phyloP scores from a whole-genome alignment of 257 asterid genomes.

The Fraxinus quadrangulata region DNA sequence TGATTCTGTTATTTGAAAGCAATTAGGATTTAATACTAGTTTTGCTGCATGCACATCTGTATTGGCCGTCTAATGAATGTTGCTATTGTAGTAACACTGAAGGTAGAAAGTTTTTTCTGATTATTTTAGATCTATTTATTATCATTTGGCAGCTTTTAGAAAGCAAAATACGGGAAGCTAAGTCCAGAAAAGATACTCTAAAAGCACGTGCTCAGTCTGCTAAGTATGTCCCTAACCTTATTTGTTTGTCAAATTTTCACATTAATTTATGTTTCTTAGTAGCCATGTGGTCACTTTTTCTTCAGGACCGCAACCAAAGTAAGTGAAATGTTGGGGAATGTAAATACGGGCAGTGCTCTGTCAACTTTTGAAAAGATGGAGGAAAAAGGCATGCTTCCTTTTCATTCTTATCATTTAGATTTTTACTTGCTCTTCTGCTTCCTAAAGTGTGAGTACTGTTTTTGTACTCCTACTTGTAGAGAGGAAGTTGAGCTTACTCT shows the following conservation, averaged over 20 bases:
- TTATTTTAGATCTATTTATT: slow-evolving; percentile 13
- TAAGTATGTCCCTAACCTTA: slow-evolving; percentile 59
- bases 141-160: slow-evolving; percentile 63
- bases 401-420: slow-evolving; percentile 16
- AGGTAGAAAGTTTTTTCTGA: neutral
- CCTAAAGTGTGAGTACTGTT: neutral
- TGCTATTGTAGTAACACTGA: neutral
- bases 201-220: slow-evolving; percentile 99
- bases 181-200: slow-evolving; percentile 86
- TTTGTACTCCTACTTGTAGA: neutral
- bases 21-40: slow-evolving; percentile 13
- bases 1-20: slow-evolving; percentile 44
- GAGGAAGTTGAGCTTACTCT: neutral
- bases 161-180: slow-evolving; percentile 95
- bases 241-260: slow-evolving; percentile 13
- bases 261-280: slow-evolving; percentile 14
- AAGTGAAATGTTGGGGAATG: slow-evolving; percentile 93
- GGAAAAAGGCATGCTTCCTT: slow-evolving; percentile 62
- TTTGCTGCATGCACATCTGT: neutral
- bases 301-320: slow-evolving; percentile 91
- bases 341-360: slow-evolving; percentile 92
- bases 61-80: too few relatives aligned
- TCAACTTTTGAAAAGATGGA: slow-evolving; percentile 99
- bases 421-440: neutral
- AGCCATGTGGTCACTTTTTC: slow-evolving; percentile 26